Percentiles rank a stretch among this genome's conserved stretches.
phyloP scores from a whole-genome alignment of 306 rosid genomes.

The Sophora flavescens region DNA sequence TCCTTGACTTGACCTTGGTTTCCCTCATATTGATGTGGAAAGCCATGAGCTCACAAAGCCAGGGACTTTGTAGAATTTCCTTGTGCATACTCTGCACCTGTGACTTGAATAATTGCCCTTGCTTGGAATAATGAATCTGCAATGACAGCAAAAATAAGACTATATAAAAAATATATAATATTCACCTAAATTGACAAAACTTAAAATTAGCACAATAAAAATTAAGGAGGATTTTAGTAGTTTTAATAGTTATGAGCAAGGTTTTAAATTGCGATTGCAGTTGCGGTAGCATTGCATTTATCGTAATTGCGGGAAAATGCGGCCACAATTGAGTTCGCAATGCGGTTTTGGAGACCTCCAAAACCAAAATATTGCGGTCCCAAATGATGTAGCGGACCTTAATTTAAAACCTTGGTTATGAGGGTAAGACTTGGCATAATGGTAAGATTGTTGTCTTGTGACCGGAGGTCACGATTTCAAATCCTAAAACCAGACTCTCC shows the following conservation, averaged over 20 bases:
- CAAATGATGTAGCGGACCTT: too few species aligned
- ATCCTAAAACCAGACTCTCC: too few species aligned
- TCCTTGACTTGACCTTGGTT: conserved; percentile 54
- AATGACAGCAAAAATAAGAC: conserved; percentile 19
- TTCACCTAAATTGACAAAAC: conserved; percentile 30
- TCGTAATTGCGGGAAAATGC: too few species aligned
- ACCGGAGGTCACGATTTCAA: too few species aligned
- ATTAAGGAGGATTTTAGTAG: background rate
- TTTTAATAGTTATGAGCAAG: background rate
- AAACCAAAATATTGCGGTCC: too few species aligned
- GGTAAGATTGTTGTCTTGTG: too few species aligned
- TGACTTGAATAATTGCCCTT: conserved; percentile 92
- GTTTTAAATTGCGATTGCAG: too few species aligned
- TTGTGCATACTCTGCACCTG: conserved; percentile 81
- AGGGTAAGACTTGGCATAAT: too few species aligned
- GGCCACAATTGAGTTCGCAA: too few species aligned
- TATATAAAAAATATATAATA: background rate
- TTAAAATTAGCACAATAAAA: background rate
- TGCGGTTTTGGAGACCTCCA: too few species aligned
- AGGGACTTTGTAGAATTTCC: conserved; percentile 95
- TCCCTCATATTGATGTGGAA: conserved; percentile 89
- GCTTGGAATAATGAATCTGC: conserved; percentile 93
- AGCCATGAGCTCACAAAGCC: conserved; percentile 96
- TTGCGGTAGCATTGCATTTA: too few species aligned
- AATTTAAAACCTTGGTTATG: too few species aligned